Base-by-base conservation (phyloP, 345 rosid species). In the Salix caprea region DNA sequence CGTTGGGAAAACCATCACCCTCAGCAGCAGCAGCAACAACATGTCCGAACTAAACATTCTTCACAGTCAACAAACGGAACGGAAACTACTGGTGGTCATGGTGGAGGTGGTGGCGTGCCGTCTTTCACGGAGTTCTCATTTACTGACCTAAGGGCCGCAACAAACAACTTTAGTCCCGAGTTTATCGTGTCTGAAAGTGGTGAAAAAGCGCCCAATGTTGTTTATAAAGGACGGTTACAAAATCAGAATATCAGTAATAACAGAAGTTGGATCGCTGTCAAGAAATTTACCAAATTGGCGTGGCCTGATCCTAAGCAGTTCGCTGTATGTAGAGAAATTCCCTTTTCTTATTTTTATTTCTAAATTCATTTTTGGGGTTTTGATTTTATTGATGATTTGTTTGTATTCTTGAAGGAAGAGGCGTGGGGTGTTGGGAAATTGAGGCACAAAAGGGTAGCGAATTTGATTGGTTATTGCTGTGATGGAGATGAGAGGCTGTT, bases 291-390 rank as follows among this genome's bases (percentile, higher is more conserved):
- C 8, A 93, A 89, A 82, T 44, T 74, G 67, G 92, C 97, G n/a
- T 93, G 97, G 97, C 98, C 97, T 21, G 97, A 95, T 79, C 89
- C 97, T 6, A 89, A 90, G 68, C 98, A 93, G 83, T 95, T 95
- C 76, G 89, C 88, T 7, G 98, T 93, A 87, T 30, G 84, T 34
- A 24, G 6, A 36, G 3, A 23, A 13, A 13, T 66, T 61, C 28
- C 32, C 58, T 3, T 37, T 21, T 68, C 15, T 19, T 5, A 24
- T 79, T 65, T 34, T 23, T 40, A 34, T 10, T 6, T 15, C n/a
- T 28, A 24, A 30, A 62, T 74, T 36, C n/a, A 23, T 50, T 77
- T 34, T 28, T 70, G 56, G 86, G 81, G 74, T 84, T 81, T 76
- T 54, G 19, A 39, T 66, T 48, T 32, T 30, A 11, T 32, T 39